Evolutionary conservation across 2,329 filamentous ascomycete genomes (phyloP).

Genomic region (Cordyceps cicadae): DNA sequence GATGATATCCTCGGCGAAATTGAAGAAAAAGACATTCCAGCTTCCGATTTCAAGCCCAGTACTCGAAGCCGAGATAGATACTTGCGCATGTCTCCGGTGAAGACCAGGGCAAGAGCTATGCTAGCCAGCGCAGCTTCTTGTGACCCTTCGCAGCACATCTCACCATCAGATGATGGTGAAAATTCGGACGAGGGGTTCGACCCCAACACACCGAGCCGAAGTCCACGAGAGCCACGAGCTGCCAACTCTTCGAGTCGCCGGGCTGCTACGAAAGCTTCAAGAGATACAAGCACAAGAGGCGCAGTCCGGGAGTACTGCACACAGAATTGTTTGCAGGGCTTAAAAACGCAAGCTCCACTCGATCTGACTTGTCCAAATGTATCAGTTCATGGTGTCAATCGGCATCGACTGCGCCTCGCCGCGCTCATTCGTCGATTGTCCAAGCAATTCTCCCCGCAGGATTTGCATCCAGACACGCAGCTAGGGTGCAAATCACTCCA

Average conservation of each 20-base stretch:
- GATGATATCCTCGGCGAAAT: conserved; percentile 4
- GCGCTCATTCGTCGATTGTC: background rate
- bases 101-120: background rate
- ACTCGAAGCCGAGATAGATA: background rate
- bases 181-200: background rate
- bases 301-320: background rate
- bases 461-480: background rate
- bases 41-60: background rate
- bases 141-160: background rate
- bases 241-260: background rate
- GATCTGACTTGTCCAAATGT: background rate
- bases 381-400: background rate
- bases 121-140: background rate
- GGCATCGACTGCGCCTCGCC: background rate
- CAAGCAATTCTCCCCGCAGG: background rate
- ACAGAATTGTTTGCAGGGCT: background rate
- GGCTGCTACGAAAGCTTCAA: background rate
- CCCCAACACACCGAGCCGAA: conserved; percentile 12
- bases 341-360: background rate
- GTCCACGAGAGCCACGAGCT: conserved; percentile 15
- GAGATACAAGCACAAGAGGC: background rate
- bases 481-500: background rate
- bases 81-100: background rate
- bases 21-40: background rate
- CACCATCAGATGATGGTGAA: background rate